Base-by-base conservation (phyloP, 495 filamentous ascomycete genomes). In the Aspergillus steynii region DNA sequence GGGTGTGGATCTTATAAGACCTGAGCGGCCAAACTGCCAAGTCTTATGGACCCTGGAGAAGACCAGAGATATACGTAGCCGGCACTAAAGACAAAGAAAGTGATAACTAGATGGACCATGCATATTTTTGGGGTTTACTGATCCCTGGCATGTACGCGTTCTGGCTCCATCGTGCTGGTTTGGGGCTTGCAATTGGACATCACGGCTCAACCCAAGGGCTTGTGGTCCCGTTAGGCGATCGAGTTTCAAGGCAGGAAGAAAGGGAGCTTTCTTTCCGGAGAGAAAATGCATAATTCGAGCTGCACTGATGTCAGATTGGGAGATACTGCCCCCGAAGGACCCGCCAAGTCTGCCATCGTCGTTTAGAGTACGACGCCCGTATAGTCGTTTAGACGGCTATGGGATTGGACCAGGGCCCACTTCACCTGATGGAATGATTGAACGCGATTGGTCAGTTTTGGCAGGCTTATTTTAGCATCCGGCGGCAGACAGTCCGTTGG, bases 311-410 rank as follows among this genome's bases (percentile, higher is more conserved):
- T 50, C 25, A 50, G 49, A 26, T 50, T 29, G 6, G 12, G 37
- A 42, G 37, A 42, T 10, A 3, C 37, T 42, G 37, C 7, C 37
- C n/a, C n/a, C 28, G 15, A 29, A 50, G 15, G 47, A 27, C 47
- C 20, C 12, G 49, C 49, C 49, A 50, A 50, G 49, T 9, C 20
- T 26, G 49, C 6, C 7, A 2, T 7, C 28, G 5, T 50, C 49
- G 49, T 50, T 50, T 50, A 20, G n/a, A 29, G 49, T 50, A 50
- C 49, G 49, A 50, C 49, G 25, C 6, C 7, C 49, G 49, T 29
- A 29, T 50, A 50, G 25, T 29, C 49, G 49, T 50, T 50, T 27
- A 50, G 49, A 26, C 20, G 49, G 1, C 26, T 6, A 6, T 49
- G 15, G 47, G 3, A 49, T 49, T 34, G 31, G 31, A 1, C 5